Evolutionary conservation across 2,329 filamentous ascomycete genomes (phyloP).

Genomic region (Aschersonia sp.): DNA sequence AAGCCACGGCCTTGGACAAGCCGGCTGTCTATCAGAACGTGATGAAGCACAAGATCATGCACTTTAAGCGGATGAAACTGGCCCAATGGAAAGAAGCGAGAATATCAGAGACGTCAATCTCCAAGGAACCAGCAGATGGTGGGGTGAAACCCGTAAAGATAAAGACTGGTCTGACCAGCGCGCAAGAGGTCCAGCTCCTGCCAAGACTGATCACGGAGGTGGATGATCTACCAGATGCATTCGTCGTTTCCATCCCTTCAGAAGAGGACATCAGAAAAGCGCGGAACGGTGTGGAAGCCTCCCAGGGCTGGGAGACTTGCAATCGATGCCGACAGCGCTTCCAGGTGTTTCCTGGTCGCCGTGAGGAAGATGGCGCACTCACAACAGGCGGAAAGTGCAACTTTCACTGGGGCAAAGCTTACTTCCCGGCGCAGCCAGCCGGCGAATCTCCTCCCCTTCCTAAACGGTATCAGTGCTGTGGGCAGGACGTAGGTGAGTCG

Average conservation of each 20-base stretch:
- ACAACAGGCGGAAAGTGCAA: conserved; percentile 64
- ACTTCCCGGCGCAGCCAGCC: conserved; percentile 40
- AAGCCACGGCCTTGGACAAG: conserved; percentile 54
- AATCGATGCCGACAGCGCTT: conserved; percentile 79
- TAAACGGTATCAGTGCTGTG: conserved; percentile 65
- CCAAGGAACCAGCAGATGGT: conserved; percentile 2
- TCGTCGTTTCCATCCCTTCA: conserved; percentile 55
- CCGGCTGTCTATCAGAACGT: conserved; percentile 65
- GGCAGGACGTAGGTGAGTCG: conserved; percentile 56
- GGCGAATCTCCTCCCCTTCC: conserved; percentile 42
- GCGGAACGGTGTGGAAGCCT: conserved; percentile 46
- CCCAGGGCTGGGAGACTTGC: conserved; percentile 72
- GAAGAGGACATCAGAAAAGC: conserved; percentile 52
- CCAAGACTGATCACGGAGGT: conserved; percentile 50
- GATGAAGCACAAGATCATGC: conserved; percentile 67
- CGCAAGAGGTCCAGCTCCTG: conserved; percentile 55
- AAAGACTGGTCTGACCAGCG: conserved; percentile 51
- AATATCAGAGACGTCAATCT: conserved; percentile 12
- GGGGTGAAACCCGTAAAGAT: conserved; percentile 35
- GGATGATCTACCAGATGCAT: conserved; percentile 53
- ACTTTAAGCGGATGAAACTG: conserved; percentile 59
- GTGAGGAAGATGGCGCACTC: conserved; percentile 60
- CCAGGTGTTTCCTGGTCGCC: conserved; percentile 78
- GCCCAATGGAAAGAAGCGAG: conserved; percentile 58
- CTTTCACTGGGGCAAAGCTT: conserved; percentile 64